These are phyloP conservation scores for Puccinia triticina DNA, from an alignment of 1,284 basidiomycete species.

Conservation along the genomic window DNA sequence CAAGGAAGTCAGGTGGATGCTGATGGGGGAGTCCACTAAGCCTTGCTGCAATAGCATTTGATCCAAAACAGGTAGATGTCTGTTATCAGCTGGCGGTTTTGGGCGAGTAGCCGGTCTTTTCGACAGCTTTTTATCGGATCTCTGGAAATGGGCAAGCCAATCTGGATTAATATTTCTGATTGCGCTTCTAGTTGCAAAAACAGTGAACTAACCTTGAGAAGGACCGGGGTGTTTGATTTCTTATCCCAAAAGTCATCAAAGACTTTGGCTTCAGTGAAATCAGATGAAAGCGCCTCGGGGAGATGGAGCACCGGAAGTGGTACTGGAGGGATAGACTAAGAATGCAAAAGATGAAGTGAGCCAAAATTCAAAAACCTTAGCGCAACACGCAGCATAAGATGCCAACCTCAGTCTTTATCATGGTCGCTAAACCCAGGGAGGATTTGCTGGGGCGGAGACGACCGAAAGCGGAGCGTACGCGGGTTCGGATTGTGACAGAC, in stretches of 20 bases:
- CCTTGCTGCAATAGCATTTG: constrained; percentile 43
- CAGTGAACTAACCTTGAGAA: constrained; percentile 28
- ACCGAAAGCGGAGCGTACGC: constrained; percentile 39
- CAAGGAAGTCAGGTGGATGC: constrained; percentile 25
- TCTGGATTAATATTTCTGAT: neutral
- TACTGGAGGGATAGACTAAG: constrained; percentile 15
- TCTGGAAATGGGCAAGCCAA: neutral
- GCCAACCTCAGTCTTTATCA: constrained; percentile 21
- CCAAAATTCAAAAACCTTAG: neutral
- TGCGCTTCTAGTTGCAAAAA: neutral
- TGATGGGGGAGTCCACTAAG: constrained; percentile 41
- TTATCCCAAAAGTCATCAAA: constrained; percentile 10
- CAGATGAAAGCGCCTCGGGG: neutral
- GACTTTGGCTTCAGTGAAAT: neutral
- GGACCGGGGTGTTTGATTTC: neutral
- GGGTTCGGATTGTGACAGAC: constrained; percentile 24
- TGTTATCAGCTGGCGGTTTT: neutral
- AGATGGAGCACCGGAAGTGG: constrained; percentile 7
- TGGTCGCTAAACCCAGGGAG: constrained; percentile 15
- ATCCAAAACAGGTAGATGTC: constrained; percentile 16
- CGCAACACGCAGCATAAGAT: neutral
- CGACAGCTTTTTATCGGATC: neutral
- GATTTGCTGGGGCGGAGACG: constrained; percentile 38
- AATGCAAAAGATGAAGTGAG: neutral
- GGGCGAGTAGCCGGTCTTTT: neutral